Conservation (phyloP, 805 yeast genomes). For the Suhomyces xylopsoci region DNA sequence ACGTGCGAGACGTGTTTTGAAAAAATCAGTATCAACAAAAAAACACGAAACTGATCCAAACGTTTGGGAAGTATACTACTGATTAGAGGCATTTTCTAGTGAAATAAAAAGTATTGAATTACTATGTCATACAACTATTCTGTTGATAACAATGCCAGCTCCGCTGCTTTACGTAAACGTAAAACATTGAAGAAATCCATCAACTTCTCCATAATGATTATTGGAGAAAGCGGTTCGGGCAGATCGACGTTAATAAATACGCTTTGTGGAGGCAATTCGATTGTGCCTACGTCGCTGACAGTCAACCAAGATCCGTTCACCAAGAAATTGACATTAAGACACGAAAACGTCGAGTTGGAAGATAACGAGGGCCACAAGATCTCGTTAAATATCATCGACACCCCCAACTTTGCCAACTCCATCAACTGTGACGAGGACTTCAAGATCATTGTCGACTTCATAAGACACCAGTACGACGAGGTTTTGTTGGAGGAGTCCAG, state of each 20-base stretch:
- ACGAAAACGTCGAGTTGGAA: slow-evolving; percentile 79
- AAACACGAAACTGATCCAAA: not conserved
- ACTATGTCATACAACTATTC: slow-evolving; percentile 13
- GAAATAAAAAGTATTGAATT: not conserved
- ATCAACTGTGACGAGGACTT: slow-evolving; percentile 67
- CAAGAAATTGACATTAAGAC: slow-evolving; percentile 58
- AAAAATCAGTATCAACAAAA: slow-evolving; percentile 4
- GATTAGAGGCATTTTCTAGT: not conserved
- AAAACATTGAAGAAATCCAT: slow-evolving; percentile 80
- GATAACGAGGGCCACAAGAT: slow-evolving; percentile 85
- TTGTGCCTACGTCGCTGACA: slow-evolving; percentile 69
- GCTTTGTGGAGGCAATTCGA: slow-evolving; percentile 76
- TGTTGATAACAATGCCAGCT: slow-evolving; percentile 25
- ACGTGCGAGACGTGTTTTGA: slow-evolving; percentile 5
- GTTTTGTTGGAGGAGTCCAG: slow-evolving; percentile 76
- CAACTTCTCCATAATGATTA: slow-evolving; percentile 81
- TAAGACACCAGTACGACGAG: slow-evolving; percentile 81
- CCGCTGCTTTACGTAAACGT: slow-evolving; percentile 54
- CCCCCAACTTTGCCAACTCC: slow-evolving; percentile 80
- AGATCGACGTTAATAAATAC: slow-evolving; percentile 92
- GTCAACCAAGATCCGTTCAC: slow-evolving; percentile 52
- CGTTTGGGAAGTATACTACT: not conserved
- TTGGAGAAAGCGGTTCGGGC: slow-evolving; percentile 85
- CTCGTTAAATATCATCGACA: slow-evolving; percentile 70
- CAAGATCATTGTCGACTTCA: slow-evolving; percentile 68